A percentile compares a stretch with the other conserved stretches of the same genome.
These are phyloP conservation scores for Anastatica hierochuntica DNA, from an alignment of 345 rosid species.

Conservation along the genomic window DNA sequence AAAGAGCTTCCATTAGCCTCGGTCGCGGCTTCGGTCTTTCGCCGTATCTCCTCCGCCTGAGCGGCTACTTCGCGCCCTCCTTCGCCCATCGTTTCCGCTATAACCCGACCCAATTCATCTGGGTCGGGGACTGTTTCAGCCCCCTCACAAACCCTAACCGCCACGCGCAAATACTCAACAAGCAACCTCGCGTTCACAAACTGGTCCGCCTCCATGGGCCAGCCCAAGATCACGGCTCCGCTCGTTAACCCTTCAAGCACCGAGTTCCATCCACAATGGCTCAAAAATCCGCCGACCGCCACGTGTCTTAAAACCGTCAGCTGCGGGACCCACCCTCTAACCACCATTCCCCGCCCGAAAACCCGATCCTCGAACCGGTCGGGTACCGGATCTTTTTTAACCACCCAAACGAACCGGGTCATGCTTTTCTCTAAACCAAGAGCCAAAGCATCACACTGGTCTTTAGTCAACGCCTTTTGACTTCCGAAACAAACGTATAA, in stretches of 20 bases:
- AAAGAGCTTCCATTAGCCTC: constrained; percentile 2
- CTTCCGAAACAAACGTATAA: constrained; percentile 67
- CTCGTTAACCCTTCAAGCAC: constrained; percentile 46
- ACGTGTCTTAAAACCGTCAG: constrained; percentile 37
- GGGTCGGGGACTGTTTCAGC: constrained; percentile 45
- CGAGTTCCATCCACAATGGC: constrained; percentile 33
- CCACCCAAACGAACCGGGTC: constrained; percentile 22
- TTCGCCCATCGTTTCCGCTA: constrained; percentile 22
- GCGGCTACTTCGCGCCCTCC: neutral
- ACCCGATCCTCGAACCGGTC: constrained; percentile 43
- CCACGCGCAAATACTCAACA: constrained; percentile 49
- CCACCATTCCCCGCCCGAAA: constrained; percentile 31
- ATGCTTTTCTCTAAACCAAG: constrained; percentile 1
- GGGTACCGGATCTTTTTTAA: constrained; percentile 19
- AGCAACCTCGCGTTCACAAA: constrained; percentile 34
- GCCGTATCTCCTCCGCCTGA: neutral
- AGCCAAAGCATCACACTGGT: constrained; percentile 26
- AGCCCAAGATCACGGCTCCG: constrained; percentile 38
- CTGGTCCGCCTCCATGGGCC: constrained; percentile 52
- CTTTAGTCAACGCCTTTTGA: constrained; percentile 31
- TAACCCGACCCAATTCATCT: constrained; percentile 25
- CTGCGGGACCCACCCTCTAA: constrained; percentile 58
- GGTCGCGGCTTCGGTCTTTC: neutral
- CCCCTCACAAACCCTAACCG: constrained; percentile 40
- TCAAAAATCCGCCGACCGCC: constrained; percentile 52